These are phyloP conservation scores for Conidiobolus incongruus DNA, from an alignment of 371 early-diverging fungal species.

Conservation along the genomic window DNA sequence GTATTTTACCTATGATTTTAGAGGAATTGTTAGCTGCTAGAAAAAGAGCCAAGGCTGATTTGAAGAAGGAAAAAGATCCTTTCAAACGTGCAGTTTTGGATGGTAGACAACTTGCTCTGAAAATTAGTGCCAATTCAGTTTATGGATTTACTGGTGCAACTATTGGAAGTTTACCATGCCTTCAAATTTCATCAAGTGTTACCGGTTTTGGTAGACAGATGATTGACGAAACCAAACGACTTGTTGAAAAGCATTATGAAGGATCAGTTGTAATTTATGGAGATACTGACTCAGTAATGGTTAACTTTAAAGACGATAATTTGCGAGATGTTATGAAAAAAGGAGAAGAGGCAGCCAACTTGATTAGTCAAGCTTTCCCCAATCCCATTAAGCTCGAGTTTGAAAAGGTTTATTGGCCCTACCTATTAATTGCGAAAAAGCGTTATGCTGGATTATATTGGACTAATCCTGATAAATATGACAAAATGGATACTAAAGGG, in stretches of 20 bases:
- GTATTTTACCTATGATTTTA: slow-evolving; percentile 88
- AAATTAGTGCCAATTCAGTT: slow-evolving; percentile 98
- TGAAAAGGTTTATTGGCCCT: slow-evolving; percentile 98
- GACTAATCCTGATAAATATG: slow-evolving; percentile 76
- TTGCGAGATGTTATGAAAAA: slow-evolving; percentile 76
- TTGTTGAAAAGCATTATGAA: slow-evolving; percentile 70
- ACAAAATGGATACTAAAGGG: slow-evolving; percentile 97
- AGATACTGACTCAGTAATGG: slow-evolving; percentile 99
- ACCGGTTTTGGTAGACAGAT: slow-evolving; percentile 97
- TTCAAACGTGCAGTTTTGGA: slow-evolving; percentile 84
- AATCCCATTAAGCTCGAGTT: slow-evolving; percentile 97
- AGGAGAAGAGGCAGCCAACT: slow-evolving; percentile 68
- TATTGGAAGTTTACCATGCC: slow-evolving; percentile 90
- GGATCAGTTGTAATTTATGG: slow-evolving; percentile 95
- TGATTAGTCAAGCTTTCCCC: slow-evolving; percentile 73
- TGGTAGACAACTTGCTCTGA: slow-evolving; percentile 96
- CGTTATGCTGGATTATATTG: slow-evolving; percentile 99
- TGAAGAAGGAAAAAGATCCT: slow-evolving; percentile 89
- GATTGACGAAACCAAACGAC: slow-evolving; percentile 83
- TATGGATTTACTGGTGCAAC: slow-evolving; percentile 99
- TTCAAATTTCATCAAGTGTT: slow-evolving; percentile 96
- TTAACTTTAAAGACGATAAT: slow-evolving; percentile 74
- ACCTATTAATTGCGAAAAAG: slow-evolving; percentile 98
- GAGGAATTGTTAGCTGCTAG: slow-evolving; percentile 84
- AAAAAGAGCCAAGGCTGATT: slow-evolving; percentile 84